A percentile compares a stretch with the other conserved stretches of the same genome.
phyloP scores from a whole-genome alignment of 73 alveolate genomes.

The Paramecium pentaurelia region DNA sequence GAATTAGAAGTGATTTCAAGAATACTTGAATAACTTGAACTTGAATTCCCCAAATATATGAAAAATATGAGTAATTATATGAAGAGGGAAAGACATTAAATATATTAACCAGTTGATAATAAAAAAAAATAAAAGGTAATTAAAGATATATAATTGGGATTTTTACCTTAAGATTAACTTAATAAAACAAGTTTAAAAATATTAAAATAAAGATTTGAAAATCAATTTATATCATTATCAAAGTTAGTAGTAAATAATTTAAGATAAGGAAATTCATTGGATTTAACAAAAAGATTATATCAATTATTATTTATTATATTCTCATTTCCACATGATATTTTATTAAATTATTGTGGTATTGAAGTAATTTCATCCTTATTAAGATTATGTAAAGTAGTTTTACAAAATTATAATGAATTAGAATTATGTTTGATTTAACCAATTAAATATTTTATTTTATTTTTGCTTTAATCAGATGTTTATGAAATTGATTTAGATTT shows the following conservation, averaged over 20 bases:
- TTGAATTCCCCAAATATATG: neutral
- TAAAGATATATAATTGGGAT: neutral
- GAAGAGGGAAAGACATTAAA: neutral
- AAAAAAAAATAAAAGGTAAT: neutral
- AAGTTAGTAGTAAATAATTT: neutral
- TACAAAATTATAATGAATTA: neutral
- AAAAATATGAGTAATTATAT: neutral
- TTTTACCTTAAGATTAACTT: neutral
- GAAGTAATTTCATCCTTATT: neutral
- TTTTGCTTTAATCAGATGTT: neutral
- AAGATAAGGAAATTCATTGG: neutral
- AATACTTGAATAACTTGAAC: neutral
- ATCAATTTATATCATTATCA: neutral
- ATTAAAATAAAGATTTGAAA: neutral
- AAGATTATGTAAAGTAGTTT: neutral
- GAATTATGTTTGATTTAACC: constrained; percentile 11
- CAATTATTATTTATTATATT: neutral
- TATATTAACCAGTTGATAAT: neutral
- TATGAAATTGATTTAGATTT: neutral
- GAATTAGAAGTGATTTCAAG: neutral
- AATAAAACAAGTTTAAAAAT: neutral
- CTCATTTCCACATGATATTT: neutral
- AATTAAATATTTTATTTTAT: neutral
- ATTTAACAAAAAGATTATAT: neutral
- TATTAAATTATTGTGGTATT: neutral